Evolutionary conservation across 2,329 filamentous ascomycete genomes (phyloP), one percentile per base, ranked within the genome.

Genomic region (Exophiala mesophila): DNA sequence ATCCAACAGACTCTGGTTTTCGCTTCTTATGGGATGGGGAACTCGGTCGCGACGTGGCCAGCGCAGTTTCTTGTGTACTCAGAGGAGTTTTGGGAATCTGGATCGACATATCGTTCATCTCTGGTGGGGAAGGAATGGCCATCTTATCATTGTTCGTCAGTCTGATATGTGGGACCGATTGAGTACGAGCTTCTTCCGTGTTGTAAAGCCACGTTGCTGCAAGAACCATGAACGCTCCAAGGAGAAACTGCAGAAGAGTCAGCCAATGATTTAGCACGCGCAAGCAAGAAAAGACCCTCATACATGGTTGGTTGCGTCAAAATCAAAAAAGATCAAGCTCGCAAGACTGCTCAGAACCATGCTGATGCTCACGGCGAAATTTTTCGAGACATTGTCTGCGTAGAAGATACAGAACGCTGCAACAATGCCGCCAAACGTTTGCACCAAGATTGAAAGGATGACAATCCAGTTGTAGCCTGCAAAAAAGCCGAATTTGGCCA

Each of bases 391-490:
- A 58, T 92, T 94, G 67, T 92, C 85, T 4, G 85, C 81, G 59
- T 88, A 86, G 50, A 83, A 85, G 62, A 92, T 83, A 60, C 83
- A 86, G 47, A 92, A 73, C 2, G 84, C 85, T 7, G 87, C 82
- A n/a, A 94, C 69, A 19, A 97, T 76, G 17, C 90, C 92, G 21
- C 89, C 89, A 24, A 82, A 67, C 1, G 89, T 85, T 62, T 98
- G 92, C 45, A 92, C 76, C 4, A 80, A 60, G 54, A 97, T 85
- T 3, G 88, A 85, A 4, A 80, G 73, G 88, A 89, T 96, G 3
- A 97, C 90, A 15, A 90, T 74, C 73, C 79, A 84, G 61, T 94
- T 96, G 67, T 97, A 98, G 2, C 92, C 92, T 44, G 85, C 83
- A 55, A 98, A 97, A 65, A 97, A 94, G 9, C 92, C 92, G 49